phyloP scores from a whole-genome alignment of 441 rosid genomes.

The Pelargonium citronellum region DNA sequence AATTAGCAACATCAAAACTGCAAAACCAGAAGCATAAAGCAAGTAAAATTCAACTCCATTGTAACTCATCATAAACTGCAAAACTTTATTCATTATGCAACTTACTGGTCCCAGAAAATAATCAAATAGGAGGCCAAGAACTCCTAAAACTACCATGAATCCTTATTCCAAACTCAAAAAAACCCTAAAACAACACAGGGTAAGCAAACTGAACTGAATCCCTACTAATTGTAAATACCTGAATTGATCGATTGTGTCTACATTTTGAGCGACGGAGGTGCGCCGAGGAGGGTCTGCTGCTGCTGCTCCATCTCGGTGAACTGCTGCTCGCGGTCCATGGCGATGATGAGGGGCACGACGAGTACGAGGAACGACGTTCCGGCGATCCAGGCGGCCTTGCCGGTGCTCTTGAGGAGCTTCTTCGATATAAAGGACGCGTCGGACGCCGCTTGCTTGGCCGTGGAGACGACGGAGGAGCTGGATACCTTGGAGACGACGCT shows the following conservation, averaged over 20 bases:
- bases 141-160: not conserved
- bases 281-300: conserved; percentile 71
- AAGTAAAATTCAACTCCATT: too few species aligned
- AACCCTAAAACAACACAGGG: not conserved
- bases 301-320: conserved; percentile 66
- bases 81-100: too few species aligned
- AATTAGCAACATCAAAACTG: too few species aligned
- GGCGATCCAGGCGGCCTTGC: conserved; percentile 85
- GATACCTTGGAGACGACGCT: conserved; percentile 14
- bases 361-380: conserved; percentile 67
- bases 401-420: conserved; percentile 37
- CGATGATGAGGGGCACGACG: conserved; percentile 64
- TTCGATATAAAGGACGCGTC: conserved; percentile 16
- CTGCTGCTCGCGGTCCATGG: conserved; percentile 80
- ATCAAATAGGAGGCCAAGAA: too few species aligned
- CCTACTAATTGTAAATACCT: not conserved
- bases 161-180: not conserved
- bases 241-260: not conserved
- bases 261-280: conserved; percentile 29
- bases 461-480: conserved; percentile 16
- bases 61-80: conserved; percentile 13
- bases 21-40: too few species aligned
- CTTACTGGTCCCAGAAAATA: too few species aligned
- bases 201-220: not conserved
- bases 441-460: conserved; percentile 18